Evolutionary conservation across 1,284 basidiomycete genomes (phyloP).

Genomic region (Trichosporon coremiiforme): DNA sequence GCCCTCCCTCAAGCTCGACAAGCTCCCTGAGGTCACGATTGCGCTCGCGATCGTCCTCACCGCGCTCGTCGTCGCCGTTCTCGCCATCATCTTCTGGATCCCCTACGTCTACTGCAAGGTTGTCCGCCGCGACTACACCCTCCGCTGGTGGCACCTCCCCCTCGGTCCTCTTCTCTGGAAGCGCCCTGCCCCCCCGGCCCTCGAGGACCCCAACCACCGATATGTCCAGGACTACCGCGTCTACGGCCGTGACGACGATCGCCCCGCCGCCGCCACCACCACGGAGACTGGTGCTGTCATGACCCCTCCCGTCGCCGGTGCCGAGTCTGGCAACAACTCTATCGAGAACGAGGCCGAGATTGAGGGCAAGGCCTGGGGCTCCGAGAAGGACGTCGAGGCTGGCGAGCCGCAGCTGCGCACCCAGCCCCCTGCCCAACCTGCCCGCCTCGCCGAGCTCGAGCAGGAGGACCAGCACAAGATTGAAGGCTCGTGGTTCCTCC

Average conservation of each 20-base stretch:
- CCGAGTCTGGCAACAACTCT: constrained; percentile 4
- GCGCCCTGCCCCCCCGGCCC: constrained; percentile 49
- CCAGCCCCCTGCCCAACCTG: constrained; percentile 22
- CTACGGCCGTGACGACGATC: constrained; percentile 35
- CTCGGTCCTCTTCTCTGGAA: constrained; percentile 59
- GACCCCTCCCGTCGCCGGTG: neutral
- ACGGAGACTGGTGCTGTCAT: neutral
- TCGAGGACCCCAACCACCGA: constrained; percentile 17
- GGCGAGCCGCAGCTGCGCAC: constrained; percentile 1
- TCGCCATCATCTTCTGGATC: constrained; percentile 59
- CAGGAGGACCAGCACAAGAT: constrained; percentile 34
- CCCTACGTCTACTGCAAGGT: constrained; percentile 60
- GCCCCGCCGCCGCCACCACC: constrained; percentile 6
- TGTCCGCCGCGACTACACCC: constrained; percentile 59
- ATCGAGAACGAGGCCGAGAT: constrained; percentile 9
- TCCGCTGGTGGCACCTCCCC: constrained; percentile 59
- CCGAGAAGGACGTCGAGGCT: constrained; percentile 25
- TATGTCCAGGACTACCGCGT: constrained; percentile 58
- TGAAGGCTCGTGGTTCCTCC: constrained; percentile 48
- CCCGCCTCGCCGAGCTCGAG: constrained; percentile 43
- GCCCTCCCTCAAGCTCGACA: constrained; percentile 55
- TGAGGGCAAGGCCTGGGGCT: constrained; percentile 10
- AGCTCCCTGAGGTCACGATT: constrained; percentile 48
- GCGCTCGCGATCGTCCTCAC: constrained; percentile 58
- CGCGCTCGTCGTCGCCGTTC: constrained; percentile 52